phyloP scores from a whole-genome alignment of 345 rosid genomes.

The Dipteronia sinensis region DNA sequence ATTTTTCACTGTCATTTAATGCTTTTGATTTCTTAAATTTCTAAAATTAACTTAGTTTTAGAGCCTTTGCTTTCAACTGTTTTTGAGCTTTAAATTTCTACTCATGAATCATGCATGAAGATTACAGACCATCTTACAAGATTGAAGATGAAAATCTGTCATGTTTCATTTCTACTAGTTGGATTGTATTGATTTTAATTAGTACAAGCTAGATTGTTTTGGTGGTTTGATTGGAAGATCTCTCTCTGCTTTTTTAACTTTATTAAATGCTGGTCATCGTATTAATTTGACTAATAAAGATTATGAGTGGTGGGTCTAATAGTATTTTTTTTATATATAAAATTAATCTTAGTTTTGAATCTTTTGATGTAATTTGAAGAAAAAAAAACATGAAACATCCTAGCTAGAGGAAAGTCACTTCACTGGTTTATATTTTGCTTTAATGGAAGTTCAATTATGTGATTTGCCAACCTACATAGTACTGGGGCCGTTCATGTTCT shows the following conservation, averaged over 20 bases:
- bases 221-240: not conserved
- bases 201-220: not conserved
- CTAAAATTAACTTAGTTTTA: not conserved
- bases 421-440: constrained; percentile 23
- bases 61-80: not conserved
- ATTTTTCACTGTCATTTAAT: not conserved
- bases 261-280: constrained; percentile 12
- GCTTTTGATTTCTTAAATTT: not conserved
- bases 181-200: not conserved
- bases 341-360: not conserved
- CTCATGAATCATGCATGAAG: not conserved
- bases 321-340: not conserved
- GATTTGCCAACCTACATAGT: not conserved
- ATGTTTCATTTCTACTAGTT: not conserved
- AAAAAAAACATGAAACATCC: not conserved
- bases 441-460: constrained; percentile 21
- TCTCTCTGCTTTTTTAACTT: not conserved
- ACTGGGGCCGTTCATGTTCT: constrained; percentile 32
- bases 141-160: not conserved
- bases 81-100: not conserved
- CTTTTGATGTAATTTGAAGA: constrained; percentile 5
- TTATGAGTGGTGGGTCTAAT: constrained; percentile 19
- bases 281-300: constrained; percentile 21
- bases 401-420: constrained; percentile 15
- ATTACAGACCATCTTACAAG: not conserved